Conservation (phyloP, 805 yeast species). For the Wickerhamiella alocasiicola region DNA sequence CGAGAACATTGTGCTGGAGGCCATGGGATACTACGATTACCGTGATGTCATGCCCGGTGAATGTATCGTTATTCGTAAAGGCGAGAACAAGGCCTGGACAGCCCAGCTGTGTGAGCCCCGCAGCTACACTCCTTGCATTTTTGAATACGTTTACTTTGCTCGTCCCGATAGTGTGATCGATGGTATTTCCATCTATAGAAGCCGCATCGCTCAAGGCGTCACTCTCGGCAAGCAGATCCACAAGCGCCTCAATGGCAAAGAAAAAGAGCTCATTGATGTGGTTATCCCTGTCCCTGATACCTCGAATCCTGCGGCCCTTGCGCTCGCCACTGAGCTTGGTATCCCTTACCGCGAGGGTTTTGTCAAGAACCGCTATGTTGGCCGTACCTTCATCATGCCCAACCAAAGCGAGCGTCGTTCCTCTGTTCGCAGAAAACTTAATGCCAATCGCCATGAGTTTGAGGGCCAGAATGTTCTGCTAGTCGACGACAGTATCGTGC, state of each 20-base stretch:
- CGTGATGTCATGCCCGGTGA: slow-evolving; percentile 89
- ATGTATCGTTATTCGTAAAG: slow-evolving; percentile 85
- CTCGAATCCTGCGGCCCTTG: slow-evolving; percentile 87
- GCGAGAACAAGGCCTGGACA: slow-evolving; percentile 59
- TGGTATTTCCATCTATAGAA: slow-evolving; percentile 90
- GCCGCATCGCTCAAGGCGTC: slow-evolving; percentile 88
- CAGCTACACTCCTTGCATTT: slow-evolving; percentile 85
- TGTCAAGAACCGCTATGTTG: slow-evolving; percentile 91
- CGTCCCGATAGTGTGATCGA: slow-evolving; percentile 93
- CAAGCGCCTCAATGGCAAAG: slow-evolving; percentile 32
- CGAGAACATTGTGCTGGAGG: slow-evolving; percentile 87
- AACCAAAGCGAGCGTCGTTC: slow-evolving; percentile 90
- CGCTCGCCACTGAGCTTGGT: slow-evolving; percentile 71
- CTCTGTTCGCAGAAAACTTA: slow-evolving; percentile 84
- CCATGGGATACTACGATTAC: slow-evolving; percentile 71
- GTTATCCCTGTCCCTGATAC: slow-evolving; percentile 98
- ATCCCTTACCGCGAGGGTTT: slow-evolving; percentile 93
- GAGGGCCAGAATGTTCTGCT: slow-evolving; percentile 70
- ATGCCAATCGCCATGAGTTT: slow-evolving; percentile 93
- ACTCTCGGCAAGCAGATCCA: slow-evolving; percentile 66
- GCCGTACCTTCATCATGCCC: slow-evolving; percentile 98
- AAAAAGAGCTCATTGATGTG: slow-evolving; percentile 62
- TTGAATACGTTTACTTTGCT: slow-evolving; percentile 96
- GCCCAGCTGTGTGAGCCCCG: slow-evolving; percentile 71
- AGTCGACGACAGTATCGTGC: slow-evolving; percentile 93